Base-by-base conservation (phyloP, 2,329 filamentous ascomycete species). In the Paecilomyces sp. region DNA sequence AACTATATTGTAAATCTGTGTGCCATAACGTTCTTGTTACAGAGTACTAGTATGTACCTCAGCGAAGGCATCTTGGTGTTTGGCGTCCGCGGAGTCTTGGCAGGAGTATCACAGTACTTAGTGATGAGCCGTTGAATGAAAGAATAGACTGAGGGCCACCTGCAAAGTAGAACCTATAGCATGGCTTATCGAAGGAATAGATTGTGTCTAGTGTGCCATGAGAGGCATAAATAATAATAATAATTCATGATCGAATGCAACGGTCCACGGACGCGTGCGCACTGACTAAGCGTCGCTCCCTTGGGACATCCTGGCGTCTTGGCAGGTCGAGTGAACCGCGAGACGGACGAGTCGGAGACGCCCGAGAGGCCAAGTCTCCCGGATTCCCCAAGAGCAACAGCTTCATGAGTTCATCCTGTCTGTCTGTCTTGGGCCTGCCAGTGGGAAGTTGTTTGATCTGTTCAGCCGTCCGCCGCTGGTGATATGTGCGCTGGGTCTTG, bases 401-500 rank as follows among this genome's bases (percentile, higher is more conserved):
- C 15, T 11, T 47, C 13, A 47, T 47, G 41, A 47, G 3, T 18
- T 47, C 41, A 18, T 47, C 41, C 41, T 22, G 18, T 47, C 41
- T 47, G 18, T 47, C 41, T 47, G n/a, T 47, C 15, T 47, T 47
- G 13, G n/a, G 13, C 7, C 15, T 47, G 15, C 15, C 36, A 8
- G 36, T 47, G 41, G 18, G 41, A 47, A n/a, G 41, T 57, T 30
- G 31, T 12, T 33, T 33, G 31, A 33, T 12, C 31, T 33, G 31
- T 33, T 12, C 8, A 33, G 31, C 11, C 9, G 31, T 33, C 31
- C 31, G 31, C 54, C n/a, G 55, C 53, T 60, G 58, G 63, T 68
- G 74, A 68, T 75, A 77, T 77, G 75, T 70, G 67, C 70, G 68
- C 67, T 63, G 68, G 64, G 63, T 63, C 63, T 60, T 69, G 22